Evolutionary conservation across 169 alveolate species (phyloP), one percentile per base, ranked within the genome.

Genomic region (Besnoitia besnoiti): DNA sequence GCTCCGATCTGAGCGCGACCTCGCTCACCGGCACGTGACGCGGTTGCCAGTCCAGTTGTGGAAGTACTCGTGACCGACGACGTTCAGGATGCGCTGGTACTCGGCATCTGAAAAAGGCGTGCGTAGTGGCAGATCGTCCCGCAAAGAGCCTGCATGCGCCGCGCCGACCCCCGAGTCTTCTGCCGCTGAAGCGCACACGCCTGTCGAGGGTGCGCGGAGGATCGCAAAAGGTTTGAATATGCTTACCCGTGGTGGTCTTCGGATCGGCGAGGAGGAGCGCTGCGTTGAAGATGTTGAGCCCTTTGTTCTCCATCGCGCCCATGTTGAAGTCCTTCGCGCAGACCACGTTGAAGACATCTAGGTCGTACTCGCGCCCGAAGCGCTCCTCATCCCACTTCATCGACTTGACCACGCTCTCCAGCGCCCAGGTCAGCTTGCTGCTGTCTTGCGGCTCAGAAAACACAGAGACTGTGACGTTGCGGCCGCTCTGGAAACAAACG

Each of bases 11-110:
- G n/a, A n/a, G n/a, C 42, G 40, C 33, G 39, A n/a, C 8, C 80
- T 10, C 19, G 21, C 87, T 44, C 97, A 98, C 75, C 99, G 96
- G 92, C 98, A 95, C 0, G 99, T 98, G 59, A 98, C 99, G 61
- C 99, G 96, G 91, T 98, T 97, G 73, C 99, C 99, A 0, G 99
- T 97, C 97, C 98, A 98, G 95, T 98, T 98, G 97, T 98, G 99
- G 96, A 98, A 98, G 95, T 97, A 97, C 94, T 98, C 99, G 94
- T 98, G 99, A 16, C 98, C 98, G 50, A 98, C 97, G 39, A 97
- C 98, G 2, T 97, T 95, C 95, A 96, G 93, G 55, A 98, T 96
- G 40, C 98, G 94, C 91, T 96, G 97, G 94, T 94, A 98, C 73
- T 97, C 97, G 73, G 93, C 94, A 73, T 98, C 99, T 30, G 46